Percentiles rank a stretch among this genome's conserved stretches.
Evolutionary conservation across 768 basidiomycete genomes (phyloP).

Genomic region (Tulasnella sp.): DNA sequence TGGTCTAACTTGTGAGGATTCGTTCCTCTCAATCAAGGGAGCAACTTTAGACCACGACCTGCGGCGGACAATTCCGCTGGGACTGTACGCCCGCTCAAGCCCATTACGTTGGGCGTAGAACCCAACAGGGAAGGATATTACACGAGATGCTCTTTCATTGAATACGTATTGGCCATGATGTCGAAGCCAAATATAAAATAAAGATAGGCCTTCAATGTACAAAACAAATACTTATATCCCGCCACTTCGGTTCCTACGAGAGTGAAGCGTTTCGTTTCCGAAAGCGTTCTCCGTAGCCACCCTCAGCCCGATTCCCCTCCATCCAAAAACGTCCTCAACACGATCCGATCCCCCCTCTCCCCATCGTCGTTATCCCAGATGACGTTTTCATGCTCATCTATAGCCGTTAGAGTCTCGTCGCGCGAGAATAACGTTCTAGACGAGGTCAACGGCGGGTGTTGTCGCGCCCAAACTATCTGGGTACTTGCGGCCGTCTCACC

Average conservation of each 20-base stretch:
- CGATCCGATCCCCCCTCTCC: background rate
- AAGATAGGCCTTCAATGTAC: background rate
- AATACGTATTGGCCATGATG: background rate
- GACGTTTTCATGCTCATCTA: background rate
- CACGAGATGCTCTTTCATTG: background rate
- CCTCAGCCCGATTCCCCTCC: background rate
- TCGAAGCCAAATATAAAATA: background rate
- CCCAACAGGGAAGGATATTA: no score
- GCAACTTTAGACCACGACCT: no score
- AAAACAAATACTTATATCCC: background rate
- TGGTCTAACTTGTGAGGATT: no score
- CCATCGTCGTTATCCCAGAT: background rate
- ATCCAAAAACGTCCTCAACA: background rate
- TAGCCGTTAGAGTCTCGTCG: background rate
- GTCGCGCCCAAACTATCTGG: background rate
- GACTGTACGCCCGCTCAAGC: no score
- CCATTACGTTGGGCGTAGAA: no score
- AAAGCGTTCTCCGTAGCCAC: background rate
- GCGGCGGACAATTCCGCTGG: no score
- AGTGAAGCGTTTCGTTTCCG: background rate
- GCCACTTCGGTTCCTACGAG: background rate
- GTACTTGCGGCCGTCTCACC: background rate
- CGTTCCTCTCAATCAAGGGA: no score
- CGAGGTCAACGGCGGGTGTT: background rate
- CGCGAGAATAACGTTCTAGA: background rate